Base-by-base conservation (phyloP, 140 eudicot genomes). In the Senecio squalidus region DNA sequence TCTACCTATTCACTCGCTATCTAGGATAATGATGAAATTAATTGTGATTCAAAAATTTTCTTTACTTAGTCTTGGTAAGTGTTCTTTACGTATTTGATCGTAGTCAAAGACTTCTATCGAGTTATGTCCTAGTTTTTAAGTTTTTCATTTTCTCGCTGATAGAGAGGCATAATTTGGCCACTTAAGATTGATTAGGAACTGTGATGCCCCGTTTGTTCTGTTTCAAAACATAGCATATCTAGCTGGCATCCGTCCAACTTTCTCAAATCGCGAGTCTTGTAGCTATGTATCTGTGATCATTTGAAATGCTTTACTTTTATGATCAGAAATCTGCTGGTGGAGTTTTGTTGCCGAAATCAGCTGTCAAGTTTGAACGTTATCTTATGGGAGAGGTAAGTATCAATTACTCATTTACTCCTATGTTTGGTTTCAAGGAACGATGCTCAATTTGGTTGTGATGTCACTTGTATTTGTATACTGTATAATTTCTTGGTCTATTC, bases 251-350 rank as follows among this genome's bases (percentile, higher is more conserved):
- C 43, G 0, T 36, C 3, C 0, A 6, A 34, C 16, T 14, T 39
- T 58, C 30, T 22, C 51, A 8, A 15, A 7, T n/a, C 13, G 20
- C 0, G 21, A 21, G 22, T 43, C 23, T 16, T 17, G 7, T 43
- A 6, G 50, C 50, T 43, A 16, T 9, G 22, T 45, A 45, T 45
- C 4, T 36, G 48, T 30, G 55, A 5, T 31, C 15, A 22, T 33
- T 45, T 16, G 30, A 48, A 40, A 33, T 13, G 4, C 18, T 81
- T 30, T 64, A 44, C 57, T 4, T 61, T 31, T 39, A 31, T 5
- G 1, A 58, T 55, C 85, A 92, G 98, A 92, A 92, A 87, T 92
- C 99, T 49, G 96, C 96, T 58, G 99, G 95, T 14, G 99, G 96
- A 74, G 94, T 93, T 53, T 76, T 88, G 78, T 78, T 93, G 76